A percentile compares a stretch with the other conserved stretches of the same genome.
Conservation (phyloP, 192 early-diverging fungal species). For the Backusella liffmaniae region DNA sequence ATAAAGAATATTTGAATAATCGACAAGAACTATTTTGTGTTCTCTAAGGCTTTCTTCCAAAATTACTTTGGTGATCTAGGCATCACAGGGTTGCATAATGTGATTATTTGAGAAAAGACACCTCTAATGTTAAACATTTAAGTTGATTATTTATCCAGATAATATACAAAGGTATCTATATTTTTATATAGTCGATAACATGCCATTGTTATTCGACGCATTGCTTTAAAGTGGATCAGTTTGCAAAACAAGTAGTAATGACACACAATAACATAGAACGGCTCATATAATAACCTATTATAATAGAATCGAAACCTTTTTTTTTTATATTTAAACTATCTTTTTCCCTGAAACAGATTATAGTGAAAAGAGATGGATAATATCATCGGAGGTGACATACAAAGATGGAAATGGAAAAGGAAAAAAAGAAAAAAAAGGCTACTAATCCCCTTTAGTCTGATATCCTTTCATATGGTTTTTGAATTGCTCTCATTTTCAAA, state of each 20-base stretch:
- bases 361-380: neutral
- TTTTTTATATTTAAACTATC: neutral
- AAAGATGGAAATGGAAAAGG: neutral
- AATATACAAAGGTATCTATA: neutral
- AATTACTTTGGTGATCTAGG: neutral
- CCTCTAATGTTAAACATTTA: neutral
- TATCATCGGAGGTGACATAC: neutral
- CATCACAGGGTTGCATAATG: neutral
- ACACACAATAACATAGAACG: neutral
- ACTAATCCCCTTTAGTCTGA: neutral
- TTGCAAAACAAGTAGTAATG: neutral
- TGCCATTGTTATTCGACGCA: neutral
- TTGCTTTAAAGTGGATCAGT: neutral
- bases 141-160: neutral
- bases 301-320: neutral
- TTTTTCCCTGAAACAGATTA: neutral
- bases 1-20: neutral
- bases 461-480: neutral
- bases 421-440: neutral
- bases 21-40: neutral
- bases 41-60: neutral
- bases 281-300: neutral
- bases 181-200: neutral
- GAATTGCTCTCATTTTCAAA: neutral
- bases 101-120: neutral